Evolutionary conservation across 75 land plant species (phyloP).

Genomic region (Adiantum capillusveneris): DNA sequence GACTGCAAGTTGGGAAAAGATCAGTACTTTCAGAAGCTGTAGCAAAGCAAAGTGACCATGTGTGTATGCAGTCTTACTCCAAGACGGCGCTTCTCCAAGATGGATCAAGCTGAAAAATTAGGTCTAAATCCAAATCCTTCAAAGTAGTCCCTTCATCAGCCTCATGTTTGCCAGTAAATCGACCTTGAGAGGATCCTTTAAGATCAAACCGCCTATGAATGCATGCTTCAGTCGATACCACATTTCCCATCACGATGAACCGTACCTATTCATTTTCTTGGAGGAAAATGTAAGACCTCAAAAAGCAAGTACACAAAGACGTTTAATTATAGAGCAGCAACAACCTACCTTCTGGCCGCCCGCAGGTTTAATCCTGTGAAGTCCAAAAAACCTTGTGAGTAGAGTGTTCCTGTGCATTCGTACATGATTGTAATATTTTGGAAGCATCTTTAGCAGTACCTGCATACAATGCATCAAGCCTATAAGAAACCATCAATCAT

Average conservation of each 20-base stretch:
- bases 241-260: slow-evolving; percentile 98
- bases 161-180: slow-evolving; percentile 86
- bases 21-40: not conserved
- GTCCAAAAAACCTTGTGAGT: slow-evolving; percentile 96
- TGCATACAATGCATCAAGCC: slow-evolving; percentile 14
- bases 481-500: not conserved
- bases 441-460: slow-evolving; percentile 92
- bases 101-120: slow-evolving; percentile 87
- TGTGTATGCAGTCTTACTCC: slow-evolving; percentile 39
- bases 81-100: slow-evolving; percentile 77
- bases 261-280: too few species aligned
- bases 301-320: too few species aligned
- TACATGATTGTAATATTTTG: slow-evolving; percentile 83
- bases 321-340: too few species aligned
- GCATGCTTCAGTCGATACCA: slow-evolving; percentile 91
- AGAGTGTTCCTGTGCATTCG: slow-evolving; percentile 77
- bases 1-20: slow-evolving; percentile 26
- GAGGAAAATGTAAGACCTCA: too few species aligned
- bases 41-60: not conserved
- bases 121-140: slow-evolving; percentile 91
- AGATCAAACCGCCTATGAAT: slow-evolving; percentile 92
- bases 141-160: slow-evolving; percentile 90
- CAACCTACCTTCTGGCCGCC: slow-evolving; percentile 91
- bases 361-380: slow-evolving; percentile 90
- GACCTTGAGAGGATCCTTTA: slow-evolving; percentile 95